Evolutionary conservation across 257 asterid species (phyloP).

Genomic region (Schizonepeta tenuifolia): DNA sequence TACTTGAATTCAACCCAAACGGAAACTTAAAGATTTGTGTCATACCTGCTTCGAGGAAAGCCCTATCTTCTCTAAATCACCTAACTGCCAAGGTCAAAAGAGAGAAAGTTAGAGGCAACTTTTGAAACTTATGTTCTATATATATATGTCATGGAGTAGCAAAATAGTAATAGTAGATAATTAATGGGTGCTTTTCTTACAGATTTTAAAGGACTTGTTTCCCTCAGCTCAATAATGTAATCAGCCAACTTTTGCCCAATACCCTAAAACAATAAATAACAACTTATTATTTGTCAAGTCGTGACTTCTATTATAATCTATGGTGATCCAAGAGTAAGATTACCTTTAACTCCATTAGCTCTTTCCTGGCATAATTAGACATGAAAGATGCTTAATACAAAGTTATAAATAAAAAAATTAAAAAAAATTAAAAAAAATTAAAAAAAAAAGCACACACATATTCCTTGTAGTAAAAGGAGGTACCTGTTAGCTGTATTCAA

Average conservation of each 20-base stretch:
- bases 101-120: background rate
- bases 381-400: constrained; percentile 25
- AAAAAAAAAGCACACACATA: too few relatives aligned
- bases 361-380: constrained; percentile 52
- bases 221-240: constrained; percentile 76
- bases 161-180: background rate
- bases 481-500: constrained; percentile 83
- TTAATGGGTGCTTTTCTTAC: constrained; percentile 46
- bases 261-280: constrained; percentile 51
- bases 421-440: too few relatives aligned
- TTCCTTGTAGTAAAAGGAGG: background rate
- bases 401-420: background rate
- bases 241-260: constrained; percentile 84
- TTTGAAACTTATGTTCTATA: background rate
- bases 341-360: constrained; percentile 79
- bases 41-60: constrained; percentile 84
- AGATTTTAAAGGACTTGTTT: constrained; percentile 68
- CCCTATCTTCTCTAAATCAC: constrained; percentile 79
- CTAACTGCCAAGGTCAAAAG: constrained; percentile 52
- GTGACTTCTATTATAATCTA: background rate
- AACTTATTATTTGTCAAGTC: background rate
- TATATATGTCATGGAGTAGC: background rate
- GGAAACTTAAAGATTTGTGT: background rate
- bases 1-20: background rate
- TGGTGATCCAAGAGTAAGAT: background rate